Percentiles rank a stretch among this genome's conserved stretches.
Evolutionary conservation across 371 early-diverging fungal species (phyloP).

Genomic region (Saksenaea vasiformis): DNA sequence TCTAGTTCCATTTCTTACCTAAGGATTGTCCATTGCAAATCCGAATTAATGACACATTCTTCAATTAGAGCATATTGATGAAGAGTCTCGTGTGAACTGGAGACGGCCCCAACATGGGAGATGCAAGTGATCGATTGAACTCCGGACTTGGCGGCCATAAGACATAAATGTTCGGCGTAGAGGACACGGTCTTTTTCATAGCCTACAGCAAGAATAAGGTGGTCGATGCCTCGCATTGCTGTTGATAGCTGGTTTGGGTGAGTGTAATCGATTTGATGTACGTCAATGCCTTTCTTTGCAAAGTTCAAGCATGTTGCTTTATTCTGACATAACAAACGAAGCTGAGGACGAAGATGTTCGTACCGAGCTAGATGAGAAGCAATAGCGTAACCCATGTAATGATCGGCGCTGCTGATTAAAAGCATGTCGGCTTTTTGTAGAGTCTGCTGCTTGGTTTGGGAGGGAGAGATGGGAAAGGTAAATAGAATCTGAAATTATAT

Average conservation of each 20-base stretch:
- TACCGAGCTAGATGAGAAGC: constrained; percentile 39
- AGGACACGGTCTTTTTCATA: constrained; percentile 34
- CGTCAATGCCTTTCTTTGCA: constrained; percentile 35
- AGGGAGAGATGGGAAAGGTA: constrained; percentile 6
- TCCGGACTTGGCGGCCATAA: constrained; percentile 37
- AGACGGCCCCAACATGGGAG: constrained; percentile 47
- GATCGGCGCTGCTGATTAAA: constrained; percentile 44
- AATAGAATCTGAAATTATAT: constrained; percentile 5
- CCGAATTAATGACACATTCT: constrained; percentile 29
- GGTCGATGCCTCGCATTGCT: constrained; percentile 43
- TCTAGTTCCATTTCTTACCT: constrained; percentile 23
- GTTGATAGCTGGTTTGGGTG: constrained; percentile 37
- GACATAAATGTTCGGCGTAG: constrained; percentile 26
- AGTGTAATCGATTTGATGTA: constrained; percentile 31
- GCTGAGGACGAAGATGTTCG: constrained; percentile 19
- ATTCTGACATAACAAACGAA: constrained; percentile 36
- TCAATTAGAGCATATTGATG: constrained; percentile 41
- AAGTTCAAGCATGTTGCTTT: constrained; percentile 30
- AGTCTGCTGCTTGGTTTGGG: neutral
- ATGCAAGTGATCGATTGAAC: constrained; percentile 39
- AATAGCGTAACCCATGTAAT: constrained; percentile 42
- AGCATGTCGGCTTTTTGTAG: constrained; percentile 25
- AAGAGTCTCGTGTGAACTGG: constrained; percentile 23
- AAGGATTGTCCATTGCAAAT: constrained; percentile 41
- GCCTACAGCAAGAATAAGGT: constrained; percentile 37